These are phyloP conservation scores for Bipolaris victoriae DNA, from an alignment of 2,329 filamentous ascomycete genomes.

Conservation along the genomic window DNA sequence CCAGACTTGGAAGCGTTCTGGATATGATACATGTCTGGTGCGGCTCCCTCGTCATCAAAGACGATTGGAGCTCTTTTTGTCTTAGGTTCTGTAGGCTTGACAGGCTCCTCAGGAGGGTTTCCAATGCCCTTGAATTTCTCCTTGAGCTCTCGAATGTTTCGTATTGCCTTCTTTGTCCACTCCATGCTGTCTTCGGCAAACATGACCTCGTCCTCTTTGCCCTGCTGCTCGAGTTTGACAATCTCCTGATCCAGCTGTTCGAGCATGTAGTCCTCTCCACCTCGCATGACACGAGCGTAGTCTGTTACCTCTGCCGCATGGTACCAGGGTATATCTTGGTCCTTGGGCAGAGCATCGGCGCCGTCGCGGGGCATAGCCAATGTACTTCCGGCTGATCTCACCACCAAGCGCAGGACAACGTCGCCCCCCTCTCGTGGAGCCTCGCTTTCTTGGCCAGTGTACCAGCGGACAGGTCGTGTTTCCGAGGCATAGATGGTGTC, in stretches of 20 bases:
- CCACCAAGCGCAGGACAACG: constrained; percentile 85
- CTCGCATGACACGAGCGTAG: constrained; percentile 95
- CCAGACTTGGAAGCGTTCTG: constrained; percentile 57
- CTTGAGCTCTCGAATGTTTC: constrained; percentile 74
- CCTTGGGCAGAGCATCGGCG: constrained; percentile 69
- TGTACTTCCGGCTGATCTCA: constrained; percentile 78
- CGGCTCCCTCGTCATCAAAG: constrained; percentile 56
- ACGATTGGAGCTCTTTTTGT: constrained; percentile 57
- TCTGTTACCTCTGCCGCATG: constrained; percentile 92
- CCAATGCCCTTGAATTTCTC: constrained; percentile 74
- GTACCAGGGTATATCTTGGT: constrained; percentile 89
- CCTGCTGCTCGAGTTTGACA: constrained; percentile 73
- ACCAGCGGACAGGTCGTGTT: constrained; percentile 87
- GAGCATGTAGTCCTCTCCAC: constrained; percentile 84
- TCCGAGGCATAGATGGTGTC: constrained; percentile 93
- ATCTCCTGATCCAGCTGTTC: constrained; percentile 83
- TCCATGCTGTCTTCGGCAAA: constrained; percentile 87
- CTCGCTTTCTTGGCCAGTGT: constrained; percentile 83
- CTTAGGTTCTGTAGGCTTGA: constrained; percentile 59
- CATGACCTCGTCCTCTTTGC: constrained; percentile 86
- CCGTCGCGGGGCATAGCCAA: constrained; percentile 86
- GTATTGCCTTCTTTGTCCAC: constrained; percentile 86
- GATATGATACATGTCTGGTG: constrained; percentile 59
- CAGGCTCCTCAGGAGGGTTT: constrained; percentile 63
- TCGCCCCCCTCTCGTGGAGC: constrained; percentile 84